Base-by-base conservation (phyloP, 2,329 filamentous ascomycete genomes). In the Neopestalotiopsis rosae region DNA sequence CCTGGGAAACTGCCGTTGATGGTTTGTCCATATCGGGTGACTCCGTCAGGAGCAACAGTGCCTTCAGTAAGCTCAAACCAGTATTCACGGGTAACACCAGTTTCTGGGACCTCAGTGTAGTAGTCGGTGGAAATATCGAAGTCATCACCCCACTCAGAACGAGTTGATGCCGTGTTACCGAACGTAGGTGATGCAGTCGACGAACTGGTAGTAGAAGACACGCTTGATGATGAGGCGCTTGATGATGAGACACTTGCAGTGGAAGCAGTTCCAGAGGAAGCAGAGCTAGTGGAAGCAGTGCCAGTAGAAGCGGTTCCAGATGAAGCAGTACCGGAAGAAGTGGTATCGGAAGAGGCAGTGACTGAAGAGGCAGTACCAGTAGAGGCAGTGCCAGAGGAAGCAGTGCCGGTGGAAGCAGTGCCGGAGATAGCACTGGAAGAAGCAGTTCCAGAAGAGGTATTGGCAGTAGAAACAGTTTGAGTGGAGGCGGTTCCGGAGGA, bases 1-100 rank as follows among this genome's bases (percentile, higher is more conserved):
- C 90, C 90, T 0, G 90, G 90, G 69, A 89, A 86, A 61, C 84
- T 81, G 5, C 85, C 86, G 71, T 91, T 91, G 74, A 90, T 75
- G 13, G 88, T 81, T 74, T 83, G 80, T 32, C 76, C 78, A 1
- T 75, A 67, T 1, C 82, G 78, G 5, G 77, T 73, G 14, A 84
- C 75, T 4, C 87, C 86, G 76, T 89, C 87, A 0, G 84, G 84
- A 4, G 80, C 73, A 32, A 79, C 76, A 5, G 78, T 82, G 38
- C 77, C 76, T 32, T 85, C 80, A 0, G 77, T 77, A 17, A 85
- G 65, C 12, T 82, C 79, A 7, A 86, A 75, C 78, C 80, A 84
- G 75, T 85, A 86, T 68, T 89, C 87, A 10, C 82, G 77, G 13
- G 82, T 86, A 0, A 85, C 83, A 1, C 85, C 85, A 1, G 86